These are phyloP conservation scores for Blastocystis sp. DNA, from an alignment of 352 stramenopile species.

Conservation along the genomic window DNA sequence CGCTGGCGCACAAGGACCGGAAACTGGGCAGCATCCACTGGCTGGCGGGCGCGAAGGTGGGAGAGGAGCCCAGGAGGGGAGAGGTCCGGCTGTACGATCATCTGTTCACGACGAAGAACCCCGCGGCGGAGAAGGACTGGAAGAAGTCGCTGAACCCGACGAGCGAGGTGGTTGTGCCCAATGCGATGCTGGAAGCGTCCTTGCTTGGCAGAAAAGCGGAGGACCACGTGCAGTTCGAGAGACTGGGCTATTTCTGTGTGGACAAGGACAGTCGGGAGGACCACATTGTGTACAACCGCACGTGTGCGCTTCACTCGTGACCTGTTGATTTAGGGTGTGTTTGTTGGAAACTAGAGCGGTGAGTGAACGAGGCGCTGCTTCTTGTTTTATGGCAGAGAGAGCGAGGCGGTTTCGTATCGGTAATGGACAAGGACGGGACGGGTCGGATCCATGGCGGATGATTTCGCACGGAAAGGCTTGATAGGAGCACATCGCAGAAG, in stretches of 20 bases:
- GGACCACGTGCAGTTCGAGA: neutral
- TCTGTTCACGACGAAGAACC: slow-evolving; percentile 88
- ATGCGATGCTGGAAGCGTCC: slow-evolving; percentile 84
- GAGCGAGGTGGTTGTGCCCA: slow-evolving; percentile 77
- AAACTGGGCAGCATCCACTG: no score
- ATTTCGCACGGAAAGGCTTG: no score
- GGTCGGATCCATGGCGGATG: no score
- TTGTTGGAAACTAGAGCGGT: slow-evolving; percentile 11
- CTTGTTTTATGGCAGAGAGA: no score
- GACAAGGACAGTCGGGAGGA: slow-evolving; percentile 96
- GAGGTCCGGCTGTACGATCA: slow-evolving; percentile 93
- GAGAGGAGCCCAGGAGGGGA: slow-evolving; percentile 75
- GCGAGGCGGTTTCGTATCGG: no score
- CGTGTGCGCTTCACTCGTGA: slow-evolving; percentile 82
- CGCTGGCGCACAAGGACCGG: slow-evolving; percentile 75
- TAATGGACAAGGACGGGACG: no score
- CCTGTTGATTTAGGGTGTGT: slow-evolving; percentile 73
- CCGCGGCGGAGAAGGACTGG: slow-evolving; percentile 77
- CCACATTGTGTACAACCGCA: slow-evolving; percentile 78
- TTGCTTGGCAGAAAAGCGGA: slow-evolving; percentile 69
- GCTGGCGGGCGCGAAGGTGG: slow-evolving; percentile 74
- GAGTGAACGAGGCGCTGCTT: no score
- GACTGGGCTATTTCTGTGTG: neutral
- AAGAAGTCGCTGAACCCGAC: slow-evolving; percentile 79
- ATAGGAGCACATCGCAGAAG: no score